These are phyloP conservation scores for Huntiella bhutanensis DNA, from an alignment of 2,329 filamentous ascomycete genomes.

Conservation along the genomic window DNA sequence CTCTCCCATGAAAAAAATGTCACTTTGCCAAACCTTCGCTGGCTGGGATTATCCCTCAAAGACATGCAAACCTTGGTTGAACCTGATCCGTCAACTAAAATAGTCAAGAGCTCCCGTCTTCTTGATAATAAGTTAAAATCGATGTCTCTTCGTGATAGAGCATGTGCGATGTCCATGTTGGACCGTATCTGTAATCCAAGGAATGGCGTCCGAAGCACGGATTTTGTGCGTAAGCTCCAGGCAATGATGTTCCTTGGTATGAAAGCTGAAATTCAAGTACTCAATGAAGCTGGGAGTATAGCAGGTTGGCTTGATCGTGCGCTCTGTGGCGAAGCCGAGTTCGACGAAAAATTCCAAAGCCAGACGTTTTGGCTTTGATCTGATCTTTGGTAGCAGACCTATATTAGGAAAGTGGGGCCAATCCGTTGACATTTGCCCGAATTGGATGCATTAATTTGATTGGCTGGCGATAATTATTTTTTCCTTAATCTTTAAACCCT, in stretches of 20 bases:
- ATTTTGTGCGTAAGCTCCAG: conserved; percentile 41
- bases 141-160: conserved; percentile 38
- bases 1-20: conserved; percentile 39
- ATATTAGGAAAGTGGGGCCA: neutral
- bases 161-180: conserved; percentile 35
- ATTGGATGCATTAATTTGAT: neutral
- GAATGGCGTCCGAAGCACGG: conserved; percentile 16
- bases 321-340: neutral
- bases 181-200: conserved; percentile 20
- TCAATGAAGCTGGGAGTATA: conserved; percentile 37
- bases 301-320: conserved; percentile 28
- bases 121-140: conserved; percentile 15
- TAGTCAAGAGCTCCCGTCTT: neutral
- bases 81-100: neutral
- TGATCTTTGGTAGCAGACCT: neutral
- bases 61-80: conserved; percentile 19
- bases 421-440: neutral
- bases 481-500: neutral
- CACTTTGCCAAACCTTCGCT: conserved; percentile 32
- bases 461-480: neutral
- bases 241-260: conserved; percentile 53
- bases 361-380: too few species aligned
- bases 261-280: conserved; percentile 60
- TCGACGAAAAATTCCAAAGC: neutral
- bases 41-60: conserved; percentile 40